phyloP scores from a whole-genome alignment of 805 yeast genomes.

The Ascoidea rubescens region DNA sequence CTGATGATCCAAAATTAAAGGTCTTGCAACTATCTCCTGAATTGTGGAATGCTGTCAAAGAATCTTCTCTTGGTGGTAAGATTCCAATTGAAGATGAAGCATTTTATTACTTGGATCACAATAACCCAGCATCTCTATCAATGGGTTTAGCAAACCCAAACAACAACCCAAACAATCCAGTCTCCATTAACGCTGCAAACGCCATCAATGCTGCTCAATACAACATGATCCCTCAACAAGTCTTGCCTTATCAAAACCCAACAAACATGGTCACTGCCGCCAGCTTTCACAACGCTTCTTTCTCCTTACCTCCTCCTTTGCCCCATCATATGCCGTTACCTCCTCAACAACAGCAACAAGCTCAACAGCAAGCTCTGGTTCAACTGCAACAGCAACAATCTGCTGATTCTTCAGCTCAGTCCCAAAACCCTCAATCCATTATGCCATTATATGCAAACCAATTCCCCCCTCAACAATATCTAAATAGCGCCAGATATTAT shows the following conservation, averaged over 20 bases:
- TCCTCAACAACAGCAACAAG: not conserved
- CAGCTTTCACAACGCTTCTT: constrained; percentile 1
- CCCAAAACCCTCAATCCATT: not conserved
- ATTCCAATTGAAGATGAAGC: constrained; percentile 33
- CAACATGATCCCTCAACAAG: constrained; percentile 9
- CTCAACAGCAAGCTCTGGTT: not conserved
- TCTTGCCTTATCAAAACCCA: constrained; percentile 8
- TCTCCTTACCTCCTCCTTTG: not conserved
- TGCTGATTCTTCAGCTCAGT: not conserved
- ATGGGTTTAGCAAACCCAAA: constrained; percentile 6
- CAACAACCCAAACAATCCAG: constrained; percentile 7
- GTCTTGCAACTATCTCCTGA: constrained; percentile 31
- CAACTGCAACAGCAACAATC: not conserved
- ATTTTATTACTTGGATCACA: constrained; percentile 29
- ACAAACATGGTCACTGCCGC: constrained; percentile 10
- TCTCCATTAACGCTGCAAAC: constrained; percentile 4
- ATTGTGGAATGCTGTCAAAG: constrained; percentile 42
- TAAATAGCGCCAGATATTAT: not conserved
- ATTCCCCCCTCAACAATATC: constrained; percentile 1
- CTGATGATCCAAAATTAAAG: constrained; percentile 34
- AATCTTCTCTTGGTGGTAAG: constrained; percentile 46
- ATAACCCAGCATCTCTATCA: constrained; percentile 12
- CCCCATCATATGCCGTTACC: not conserved
- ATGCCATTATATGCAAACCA: not conserved
- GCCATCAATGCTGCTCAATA: constrained; percentile 10